phyloP scores from a whole-genome alignment of 495 filamentous ascomycete genomes.

The Aspergillus heteromorphus region DNA sequence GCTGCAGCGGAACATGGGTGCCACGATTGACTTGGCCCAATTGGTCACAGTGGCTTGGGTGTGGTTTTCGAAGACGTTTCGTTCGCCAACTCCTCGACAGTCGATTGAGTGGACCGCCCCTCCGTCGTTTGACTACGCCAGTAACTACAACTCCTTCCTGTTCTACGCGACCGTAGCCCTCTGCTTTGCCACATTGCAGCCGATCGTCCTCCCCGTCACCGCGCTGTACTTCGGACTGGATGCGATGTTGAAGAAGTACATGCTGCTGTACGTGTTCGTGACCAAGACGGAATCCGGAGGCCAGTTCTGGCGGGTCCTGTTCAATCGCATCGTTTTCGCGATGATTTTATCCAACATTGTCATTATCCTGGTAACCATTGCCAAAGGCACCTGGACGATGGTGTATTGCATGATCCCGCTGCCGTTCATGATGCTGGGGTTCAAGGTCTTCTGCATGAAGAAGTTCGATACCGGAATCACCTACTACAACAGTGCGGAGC shows the following conservation, averaged over 20 bases:
- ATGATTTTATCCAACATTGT: constrained; percentile 73
- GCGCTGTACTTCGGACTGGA: constrained; percentile 89
- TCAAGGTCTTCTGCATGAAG: constrained; percentile 78
- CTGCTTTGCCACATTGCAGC: constrained; percentile 81
- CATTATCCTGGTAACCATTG: constrained; percentile 68
- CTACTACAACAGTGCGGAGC: constrained; percentile 64
- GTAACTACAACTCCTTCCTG: constrained; percentile 92
- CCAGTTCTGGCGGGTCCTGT: constrained; percentile 84
- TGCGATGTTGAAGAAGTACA: constrained; percentile 88
- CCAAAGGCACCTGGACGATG: constrained; percentile 50
- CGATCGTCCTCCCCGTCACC: constrained; percentile 81
- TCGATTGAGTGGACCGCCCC: constrained; percentile 92
- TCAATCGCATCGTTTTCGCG: constrained; percentile 87
- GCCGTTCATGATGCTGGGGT: constrained; percentile 71
- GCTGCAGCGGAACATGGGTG: constrained; percentile 86
- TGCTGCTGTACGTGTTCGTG: constrained; percentile 88
- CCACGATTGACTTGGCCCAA: constrained; percentile 84
- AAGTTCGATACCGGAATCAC: constrained; percentile 71
- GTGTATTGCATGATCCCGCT: constrained; percentile 68
- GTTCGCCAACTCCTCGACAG: constrained; percentile 83
- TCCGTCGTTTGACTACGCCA: constrained; percentile 88
- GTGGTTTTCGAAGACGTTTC: constrained; percentile 76
- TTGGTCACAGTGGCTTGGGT: constrained; percentile 73
- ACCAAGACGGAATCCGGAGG: constrained; percentile 96
- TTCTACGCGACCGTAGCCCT: constrained; percentile 90